phyloP scores from a whole-genome alignment of 768 basidiomycete species.

The Pleurotus giganteus region DNA sequence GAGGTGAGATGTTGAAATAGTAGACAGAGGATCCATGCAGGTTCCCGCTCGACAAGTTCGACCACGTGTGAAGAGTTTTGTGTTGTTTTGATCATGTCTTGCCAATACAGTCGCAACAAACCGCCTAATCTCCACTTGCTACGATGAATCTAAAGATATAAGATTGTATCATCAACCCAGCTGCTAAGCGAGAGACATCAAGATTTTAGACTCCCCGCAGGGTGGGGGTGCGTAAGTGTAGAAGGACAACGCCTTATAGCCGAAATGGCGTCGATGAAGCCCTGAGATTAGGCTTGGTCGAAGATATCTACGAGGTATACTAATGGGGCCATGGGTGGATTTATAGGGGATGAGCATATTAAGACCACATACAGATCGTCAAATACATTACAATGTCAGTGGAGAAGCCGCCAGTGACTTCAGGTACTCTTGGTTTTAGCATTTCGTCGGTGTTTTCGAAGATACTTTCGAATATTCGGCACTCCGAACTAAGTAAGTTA shows the following conservation, averaged over 20 bases:
- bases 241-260: background rate
- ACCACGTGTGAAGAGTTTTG: slow-evolving; percentile 1
- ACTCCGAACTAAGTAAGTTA: slow-evolving; percentile 56
- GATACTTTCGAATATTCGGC: slow-evolving; percentile 52
- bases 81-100: background rate
- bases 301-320: background rate
- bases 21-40: no score
- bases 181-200: slow-evolving; percentile 8
- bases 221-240: slow-evolving; percentile 4
- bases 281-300: background rate
- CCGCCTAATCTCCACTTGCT: slow-evolving; percentile 9
- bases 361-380: background rate
- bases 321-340: no score
- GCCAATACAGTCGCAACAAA: background rate
- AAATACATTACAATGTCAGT: background rate
- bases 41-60: background rate
- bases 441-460: slow-evolving; percentile 35
- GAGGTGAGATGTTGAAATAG: no score
- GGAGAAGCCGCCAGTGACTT: slow-evolving; percentile 5
- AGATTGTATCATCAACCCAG: slow-evolving; percentile 5
- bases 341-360: background rate
- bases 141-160: slow-evolving; percentile 6
- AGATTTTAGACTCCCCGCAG: slow-evolving; percentile 9
- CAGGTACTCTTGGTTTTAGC: slow-evolving; percentile 32
- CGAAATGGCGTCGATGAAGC: background rate